Evolutionary conservation across 106 monocot species (phyloP), one percentile per base, ranked within the genome.

Genomic region (Dendrobium chrysotoxum): DNA sequence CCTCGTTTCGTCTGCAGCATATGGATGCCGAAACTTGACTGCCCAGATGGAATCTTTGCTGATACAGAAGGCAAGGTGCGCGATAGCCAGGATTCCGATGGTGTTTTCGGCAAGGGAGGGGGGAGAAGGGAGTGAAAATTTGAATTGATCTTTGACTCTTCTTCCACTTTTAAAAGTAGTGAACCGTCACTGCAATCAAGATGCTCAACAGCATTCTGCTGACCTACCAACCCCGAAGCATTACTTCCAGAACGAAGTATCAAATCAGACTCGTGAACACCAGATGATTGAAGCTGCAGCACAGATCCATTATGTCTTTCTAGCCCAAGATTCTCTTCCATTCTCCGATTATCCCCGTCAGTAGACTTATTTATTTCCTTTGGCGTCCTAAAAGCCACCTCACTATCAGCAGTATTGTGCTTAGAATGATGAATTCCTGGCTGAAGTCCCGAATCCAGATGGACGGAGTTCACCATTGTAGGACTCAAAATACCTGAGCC

Each of bases 11-110:
- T 85, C 38, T 55, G 46, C 41, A 78, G 84, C 72, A 72, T 23
- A 44, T 91, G 84, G 31, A 89, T 82, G 84, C 89, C 89, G 8
- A 90, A 80, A 39, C 89, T 85, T 26, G 89, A 83, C 53, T 75
- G 53, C 46, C 75, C 66, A n/a, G 83, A 70, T 30, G 47, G 83
- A 74, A 77, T 87, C 80, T 85, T 92, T 21, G 87, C 73, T 7
- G 88, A 88, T 23, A 91, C 81, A 4, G 91, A 90, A 53, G 94
- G 94, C 85, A 94, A 85, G 40, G 92, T 86, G 8, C 85, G 88
- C 54, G 53, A 85, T 35, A 95, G 95, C 95, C 95, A 95, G 0
- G 95, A 95, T 53, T 95, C 95, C 30, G 92, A 88, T 4, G 95
- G 95, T 58, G 89, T 83, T 76, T 85, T 88, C 0, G 92, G 92